phyloP scores from a whole-genome alignment of 2,329 filamentous ascomycete genomes.

The Xylariaceae sp. region DNA sequence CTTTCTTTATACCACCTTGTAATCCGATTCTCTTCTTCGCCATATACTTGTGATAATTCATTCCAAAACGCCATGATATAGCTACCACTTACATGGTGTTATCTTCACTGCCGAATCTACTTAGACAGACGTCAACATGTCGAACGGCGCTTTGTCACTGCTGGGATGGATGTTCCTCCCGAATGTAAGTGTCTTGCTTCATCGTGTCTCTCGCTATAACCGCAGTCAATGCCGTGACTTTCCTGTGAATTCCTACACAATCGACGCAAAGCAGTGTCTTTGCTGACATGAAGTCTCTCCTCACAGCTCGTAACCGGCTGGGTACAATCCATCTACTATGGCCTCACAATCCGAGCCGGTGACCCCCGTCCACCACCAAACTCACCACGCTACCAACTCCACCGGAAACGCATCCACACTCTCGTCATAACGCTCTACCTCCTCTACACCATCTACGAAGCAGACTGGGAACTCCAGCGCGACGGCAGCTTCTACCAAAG shows the following conservation, averaged over 20 bases:
- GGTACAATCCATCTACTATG: conserved; percentile 78
- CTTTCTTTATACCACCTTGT: not conserved
- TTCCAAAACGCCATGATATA: conserved; percentile 19
- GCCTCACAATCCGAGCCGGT: conserved; percentile 82
- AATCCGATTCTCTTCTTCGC: not conserved
- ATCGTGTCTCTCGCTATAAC: not conserved
- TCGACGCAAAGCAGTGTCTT: not conserved
- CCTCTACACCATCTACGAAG: conserved; percentile 86
- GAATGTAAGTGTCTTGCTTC: conserved; percentile 36
- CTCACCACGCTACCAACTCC: conserved; percentile 60
- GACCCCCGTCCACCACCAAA: conserved; percentile 70
- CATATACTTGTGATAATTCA: too few species aligned
- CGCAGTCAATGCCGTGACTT: not conserved
- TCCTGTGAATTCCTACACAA: not conserved
- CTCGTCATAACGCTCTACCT: conserved; percentile 80
- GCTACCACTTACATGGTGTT: not conserved
- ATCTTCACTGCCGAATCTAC: too few species aligned
- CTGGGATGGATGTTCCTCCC: conserved; percentile 55
- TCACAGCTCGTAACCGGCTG: conserved; percentile 69
- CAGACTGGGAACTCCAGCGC: conserved; percentile 71
- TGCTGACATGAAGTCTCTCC: not conserved
- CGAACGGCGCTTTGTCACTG: conserved; percentile 43
- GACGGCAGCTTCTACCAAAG: conserved; percentile 73
- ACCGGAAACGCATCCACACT: conserved; percentile 79
- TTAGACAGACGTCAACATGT: conserved; percentile 36